Percentiles rank a stretch among this genome's conserved stretches.
phyloP scores from a whole-genome alignment of 441 rosid species.

The Eruca vesicaria region DNA sequence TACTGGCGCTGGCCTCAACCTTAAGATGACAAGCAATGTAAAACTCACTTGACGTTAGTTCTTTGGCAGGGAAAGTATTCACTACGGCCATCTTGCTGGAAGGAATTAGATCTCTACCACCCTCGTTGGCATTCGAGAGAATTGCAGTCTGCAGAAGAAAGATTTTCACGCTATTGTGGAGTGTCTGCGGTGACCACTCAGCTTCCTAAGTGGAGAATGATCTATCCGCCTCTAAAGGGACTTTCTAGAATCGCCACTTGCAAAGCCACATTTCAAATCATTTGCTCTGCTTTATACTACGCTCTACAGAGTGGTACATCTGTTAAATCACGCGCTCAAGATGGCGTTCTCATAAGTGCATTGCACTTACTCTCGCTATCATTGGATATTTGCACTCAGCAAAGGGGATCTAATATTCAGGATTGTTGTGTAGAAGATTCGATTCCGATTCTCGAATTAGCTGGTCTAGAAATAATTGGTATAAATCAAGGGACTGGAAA shows the following conservation, averaged over 20 bases:
- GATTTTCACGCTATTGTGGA: constrained; percentile 74
- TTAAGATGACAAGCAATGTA: constrained; percentile 27
- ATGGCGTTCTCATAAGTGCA: constrained; percentile 69
- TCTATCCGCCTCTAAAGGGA: constrained; percentile 76
- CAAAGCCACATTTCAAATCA: constrained; percentile 61
- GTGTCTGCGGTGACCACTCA: constrained; percentile 77
- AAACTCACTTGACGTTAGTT: constrained; percentile 24
- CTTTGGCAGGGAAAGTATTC: constrained; percentile 83
- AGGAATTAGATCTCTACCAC: constrained; percentile 93
- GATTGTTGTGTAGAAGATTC: constrained; percentile 39
- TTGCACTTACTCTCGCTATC: constrained; percentile 84
- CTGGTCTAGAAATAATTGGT: constrained; percentile 62
- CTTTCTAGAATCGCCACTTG: constrained; percentile 80
- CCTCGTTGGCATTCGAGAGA: constrained; percentile 95
- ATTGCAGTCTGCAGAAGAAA: constrained; percentile 95
- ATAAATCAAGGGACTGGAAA: constrained; percentile 2
- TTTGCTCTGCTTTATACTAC: constrained; percentile 76
- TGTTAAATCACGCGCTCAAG: constrained; percentile 75
- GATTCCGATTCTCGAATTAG: constrained; percentile 55
- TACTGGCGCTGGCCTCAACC: constrained; percentile 21
- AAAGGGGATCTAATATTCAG: constrained; percentile 40
- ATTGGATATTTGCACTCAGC: constrained; percentile 70
- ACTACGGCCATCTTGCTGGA: constrained; percentile 75
- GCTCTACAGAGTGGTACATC: constrained; percentile 68
- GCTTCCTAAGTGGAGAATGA: constrained; percentile 83